Percentiles rank a stretch among this genome's conserved stretches.
Conservation (phyloP, 805 yeast genomes). For the Maudiozyma pseudohumilis region DNA sequence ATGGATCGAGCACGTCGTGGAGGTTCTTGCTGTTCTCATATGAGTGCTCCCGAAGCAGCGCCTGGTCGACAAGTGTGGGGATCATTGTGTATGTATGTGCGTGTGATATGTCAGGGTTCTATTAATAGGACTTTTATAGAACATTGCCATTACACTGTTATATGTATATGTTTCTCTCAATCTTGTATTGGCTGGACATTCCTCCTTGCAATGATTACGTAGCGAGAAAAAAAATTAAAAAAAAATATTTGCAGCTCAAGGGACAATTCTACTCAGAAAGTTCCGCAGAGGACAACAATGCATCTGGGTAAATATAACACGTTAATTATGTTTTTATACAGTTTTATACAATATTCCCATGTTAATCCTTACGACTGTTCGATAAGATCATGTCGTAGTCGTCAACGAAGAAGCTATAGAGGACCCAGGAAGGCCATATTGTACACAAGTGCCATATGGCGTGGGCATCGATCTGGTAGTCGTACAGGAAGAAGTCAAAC, state of each 20-base stretch:
- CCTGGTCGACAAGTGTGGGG: constrained; percentile 31
- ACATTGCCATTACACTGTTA: too few relatives aligned
- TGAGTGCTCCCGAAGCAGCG: constrained; percentile 30
- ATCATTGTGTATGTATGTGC: constrained; percentile 16
- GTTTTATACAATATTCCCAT: too few relatives aligned
- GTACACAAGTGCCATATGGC: constrained; percentile 90
- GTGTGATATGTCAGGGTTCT: too few relatives aligned
- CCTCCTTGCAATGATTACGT: background rate
- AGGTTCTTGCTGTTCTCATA: constrained; percentile 27
- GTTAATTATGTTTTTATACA: too few relatives aligned
- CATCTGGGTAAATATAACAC: too few relatives aligned
- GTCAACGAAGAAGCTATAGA: constrained; percentile 53
- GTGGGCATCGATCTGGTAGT: constrained; percentile 76
- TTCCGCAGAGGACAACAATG: background rate
- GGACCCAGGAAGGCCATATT: constrained; percentile 63
- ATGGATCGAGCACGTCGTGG: constrained; percentile 19
- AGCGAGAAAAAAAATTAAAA: background rate
- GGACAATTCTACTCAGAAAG: background rate
- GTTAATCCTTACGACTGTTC: too few relatives aligned
- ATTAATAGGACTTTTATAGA: too few relatives aligned
- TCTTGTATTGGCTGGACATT: too few relatives aligned
- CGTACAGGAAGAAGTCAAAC: constrained; percentile 75
- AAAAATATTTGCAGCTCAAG: background rate
- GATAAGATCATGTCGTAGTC: constrained; percentile 30
- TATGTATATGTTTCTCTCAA: background rate